Base-by-base conservation (phyloP, 495 filamentous ascomycete species). In the Terfezia boudieri region DNA sequence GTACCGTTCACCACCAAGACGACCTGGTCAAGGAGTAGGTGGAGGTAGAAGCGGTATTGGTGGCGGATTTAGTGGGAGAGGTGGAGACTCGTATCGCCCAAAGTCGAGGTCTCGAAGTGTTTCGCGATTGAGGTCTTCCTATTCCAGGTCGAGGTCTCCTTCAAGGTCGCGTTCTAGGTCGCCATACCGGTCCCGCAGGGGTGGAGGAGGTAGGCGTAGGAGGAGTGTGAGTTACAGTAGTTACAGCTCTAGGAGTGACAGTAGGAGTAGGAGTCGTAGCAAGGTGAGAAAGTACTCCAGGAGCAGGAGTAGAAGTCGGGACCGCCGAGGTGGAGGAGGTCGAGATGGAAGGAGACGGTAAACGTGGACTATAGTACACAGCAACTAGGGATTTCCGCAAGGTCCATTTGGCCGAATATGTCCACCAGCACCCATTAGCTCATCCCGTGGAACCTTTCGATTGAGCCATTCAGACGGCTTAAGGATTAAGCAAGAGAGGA, bases 211-310 rank as follows among this genome's bases (percentile, higher is more conserved):
- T 56, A 69, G 70, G 14, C 63, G 71, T 26, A 69, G 74, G 57
- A 84, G 76, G 57, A 84, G 76, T 56, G 71, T 73, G 11, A 82
- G 78, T 61, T 77, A 77, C 58, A 74, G 69, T 55, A 80, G 77
- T 57, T 79, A 78, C 60, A 74, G 73, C 56, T 62, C 57, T 5
- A 75, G 75, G 58, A 71, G 71, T 56, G 66, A 65, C 43, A 69
- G 69, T 56, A 60, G 69, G 9, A 76, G 57, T 56, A 55, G 58
- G 53, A 66, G 64, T 51, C 67, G 60, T 66, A 69, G 60, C 63
- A 68, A 61, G 52, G 63, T 61, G 67, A 69, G 56, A 57, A 63
- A 49, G 63, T 59, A 58, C 0, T 54, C 61, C 17, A 59, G 66
- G 26, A 62, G 68, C 36, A 43, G 62, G 37, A 59, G 59, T 5